Percentiles rank a stretch among this genome's conserved stretches.
phyloP scores from a whole-genome alignment of 1,139 yeast genomes.

The Candida sp. region DNA sequence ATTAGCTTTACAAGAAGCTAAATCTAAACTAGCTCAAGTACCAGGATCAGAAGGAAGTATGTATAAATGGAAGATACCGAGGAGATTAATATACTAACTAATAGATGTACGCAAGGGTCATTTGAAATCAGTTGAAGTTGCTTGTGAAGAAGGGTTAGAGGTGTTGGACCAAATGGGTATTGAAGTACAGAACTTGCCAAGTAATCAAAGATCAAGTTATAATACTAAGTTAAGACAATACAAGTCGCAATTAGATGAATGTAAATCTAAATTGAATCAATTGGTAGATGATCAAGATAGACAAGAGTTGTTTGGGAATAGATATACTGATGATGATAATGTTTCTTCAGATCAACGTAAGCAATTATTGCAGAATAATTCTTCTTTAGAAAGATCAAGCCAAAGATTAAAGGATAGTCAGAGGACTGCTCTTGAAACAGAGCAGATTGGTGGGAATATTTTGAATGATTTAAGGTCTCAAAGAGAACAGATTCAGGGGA shows the following conservation, averaged over 20 bases:
- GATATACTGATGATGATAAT: conserved; percentile 35
- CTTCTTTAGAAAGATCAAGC: conserved; percentile 77
- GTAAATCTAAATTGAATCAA: conserved; percentile 50
- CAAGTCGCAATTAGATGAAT: conserved; percentile 55
- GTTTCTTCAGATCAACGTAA: conserved; percentile 72
- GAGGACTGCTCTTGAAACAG: conserved; percentile 90
- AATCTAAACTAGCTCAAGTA: conserved; percentile 60
- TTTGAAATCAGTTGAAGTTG: conserved; percentile 59
- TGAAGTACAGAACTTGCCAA: conserved; percentile 79
- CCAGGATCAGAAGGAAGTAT: conserved; percentile 50
- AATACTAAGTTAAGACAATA: conserved; percentile 72
- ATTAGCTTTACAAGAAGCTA: conserved; percentile 68
- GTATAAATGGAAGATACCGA: conserved; percentile 13
- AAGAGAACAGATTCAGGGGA: conserved; percentile 84
- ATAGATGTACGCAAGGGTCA: conserved; percentile 47
- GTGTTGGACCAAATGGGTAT: conserved; percentile 76
- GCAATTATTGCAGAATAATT: conserved; percentile 73
- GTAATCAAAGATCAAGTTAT: conserved; percentile 61
- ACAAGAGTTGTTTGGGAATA: conserved; percentile 61
- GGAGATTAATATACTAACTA: conserved; percentile 13
- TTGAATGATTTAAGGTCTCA: conserved; percentile 88
- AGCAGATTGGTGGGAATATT: conserved; percentile 86
- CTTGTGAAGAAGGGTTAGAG: conserved; percentile 77
- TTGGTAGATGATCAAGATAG: conserved; percentile 64
- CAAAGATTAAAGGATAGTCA: conserved; percentile 87